Evolutionary conservation across 371 early-diverging fungal genomes (phyloP).

Genomic region (Circinella umbellata): DNA sequence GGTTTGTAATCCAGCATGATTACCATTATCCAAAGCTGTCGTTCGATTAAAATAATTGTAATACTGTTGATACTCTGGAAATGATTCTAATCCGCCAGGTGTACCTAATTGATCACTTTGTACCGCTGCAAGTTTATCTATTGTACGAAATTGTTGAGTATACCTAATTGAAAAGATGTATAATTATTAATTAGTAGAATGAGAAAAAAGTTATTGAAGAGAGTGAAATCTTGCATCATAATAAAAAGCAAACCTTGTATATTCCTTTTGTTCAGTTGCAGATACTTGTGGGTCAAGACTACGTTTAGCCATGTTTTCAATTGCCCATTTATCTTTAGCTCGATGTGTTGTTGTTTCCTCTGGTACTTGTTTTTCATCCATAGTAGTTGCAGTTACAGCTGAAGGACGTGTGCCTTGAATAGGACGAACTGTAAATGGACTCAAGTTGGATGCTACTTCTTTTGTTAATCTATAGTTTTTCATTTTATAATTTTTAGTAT

Average conservation of each 20-base stretch:
- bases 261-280: slow-evolving; percentile 58
- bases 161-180: slow-evolving; percentile 38
- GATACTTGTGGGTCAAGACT: slow-evolving; percentile 64
- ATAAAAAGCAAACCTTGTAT: slow-evolving; percentile 51
- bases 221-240: neutral
- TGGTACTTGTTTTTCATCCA: slow-evolving; percentile 24
- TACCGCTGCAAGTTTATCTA: slow-evolving; percentile 38
- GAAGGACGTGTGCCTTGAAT: neutral
- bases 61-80: slow-evolving; percentile 57
- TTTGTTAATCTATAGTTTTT: slow-evolving; percentile 28
- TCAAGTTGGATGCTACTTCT: slow-evolving; percentile 45
- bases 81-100: slow-evolving; percentile 24
- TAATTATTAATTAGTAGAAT: neutral
- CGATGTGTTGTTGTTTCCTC: slow-evolving; percentile 24
- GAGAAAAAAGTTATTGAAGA: neutral
- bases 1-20: slow-evolving; percentile 30
- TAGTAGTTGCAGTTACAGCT: slow-evolving; percentile 1
- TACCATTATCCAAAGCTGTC: slow-evolving; percentile 32
- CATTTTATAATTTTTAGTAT: neutral
- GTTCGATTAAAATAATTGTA: slow-evolving; percentile 49
- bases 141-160: slow-evolving; percentile 54
- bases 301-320: slow-evolving; percentile 56
- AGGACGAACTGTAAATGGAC: slow-evolving; percentile 56
- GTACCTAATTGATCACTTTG: slow-evolving; percentile 22
- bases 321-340: slow-evolving; percentile 44